Conservation (phyloP, 2,329 filamentous ascomycete species). For the Venturia pyrina region DNA sequence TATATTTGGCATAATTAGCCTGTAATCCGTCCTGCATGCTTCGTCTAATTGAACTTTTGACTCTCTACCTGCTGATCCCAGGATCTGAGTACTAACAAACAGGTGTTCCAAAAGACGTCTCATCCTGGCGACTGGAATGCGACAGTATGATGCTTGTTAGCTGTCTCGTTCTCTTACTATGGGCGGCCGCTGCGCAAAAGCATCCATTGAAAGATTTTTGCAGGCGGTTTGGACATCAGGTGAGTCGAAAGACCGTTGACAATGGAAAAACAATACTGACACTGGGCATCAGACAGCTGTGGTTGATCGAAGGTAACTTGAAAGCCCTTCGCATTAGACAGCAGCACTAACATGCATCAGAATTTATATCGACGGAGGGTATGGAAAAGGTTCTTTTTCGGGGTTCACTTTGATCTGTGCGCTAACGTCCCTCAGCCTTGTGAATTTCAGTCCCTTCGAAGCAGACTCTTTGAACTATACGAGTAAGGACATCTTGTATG, state of each 20-base stretch:
- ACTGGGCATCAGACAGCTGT: conserved; percentile 49
- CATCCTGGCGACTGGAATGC: background rate
- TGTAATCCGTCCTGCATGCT: background rate
- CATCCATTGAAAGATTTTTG: conserved; percentile 13
- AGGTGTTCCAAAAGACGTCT: background rate
- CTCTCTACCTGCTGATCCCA: background rate
- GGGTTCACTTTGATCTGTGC: background rate
- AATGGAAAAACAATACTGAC: no score
- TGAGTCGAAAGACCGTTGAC: no score
- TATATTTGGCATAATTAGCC: background rate
- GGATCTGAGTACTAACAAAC: background rate
- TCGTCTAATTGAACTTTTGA: background rate
- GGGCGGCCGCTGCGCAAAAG: conserved; percentile 2
- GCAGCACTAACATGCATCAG: conserved; percentile 18
- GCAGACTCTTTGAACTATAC: conserved; percentile 43
- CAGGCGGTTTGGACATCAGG: background rate
- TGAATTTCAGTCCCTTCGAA: conserved; percentile 44
- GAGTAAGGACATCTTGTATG: conserved; percentile 43
- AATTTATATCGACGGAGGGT: conserved; percentile 53
- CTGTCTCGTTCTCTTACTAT: background rate
- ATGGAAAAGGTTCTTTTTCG: background rate
- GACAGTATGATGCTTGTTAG: background rate
- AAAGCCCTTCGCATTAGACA: background rate
- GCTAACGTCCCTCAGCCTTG: conserved; percentile 18
- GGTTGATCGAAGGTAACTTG: conserved; percentile 31